Percentiles rank a stretch among this genome's conserved stretches.
Evolutionary conservation across 106 monocot species (phyloP).

Genomic region (Dioscorea dumetorum): DNA sequence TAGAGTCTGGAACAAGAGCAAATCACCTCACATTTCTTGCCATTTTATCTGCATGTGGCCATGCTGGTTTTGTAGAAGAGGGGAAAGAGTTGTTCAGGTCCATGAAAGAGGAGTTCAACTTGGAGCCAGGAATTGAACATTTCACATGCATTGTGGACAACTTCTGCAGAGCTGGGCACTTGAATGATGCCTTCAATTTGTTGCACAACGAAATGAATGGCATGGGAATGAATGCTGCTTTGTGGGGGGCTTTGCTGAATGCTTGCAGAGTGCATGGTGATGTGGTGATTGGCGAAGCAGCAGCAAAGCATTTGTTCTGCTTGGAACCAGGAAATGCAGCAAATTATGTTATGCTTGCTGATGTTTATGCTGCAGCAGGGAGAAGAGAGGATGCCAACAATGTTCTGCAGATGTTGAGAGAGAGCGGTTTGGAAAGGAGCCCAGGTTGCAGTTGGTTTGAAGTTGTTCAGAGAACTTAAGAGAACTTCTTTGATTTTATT

Average conservation of each 20-base stretch:
- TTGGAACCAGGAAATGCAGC: constrained; percentile 58
- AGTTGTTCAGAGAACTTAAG: not conserved
- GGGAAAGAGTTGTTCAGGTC: constrained; percentile 31
- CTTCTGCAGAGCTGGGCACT: constrained; percentile 41
- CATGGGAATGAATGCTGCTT: constrained; percentile 2
- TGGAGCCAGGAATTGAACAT: constrained; percentile 47
- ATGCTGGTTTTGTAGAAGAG: constrained; percentile 49
- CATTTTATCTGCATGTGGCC: constrained; percentile 54
- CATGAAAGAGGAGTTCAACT: constrained; percentile 44
- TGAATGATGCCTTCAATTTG: constrained; percentile 35
- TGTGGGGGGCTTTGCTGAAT: constrained; percentile 65
- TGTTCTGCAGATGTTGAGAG: constrained; percentile 21
- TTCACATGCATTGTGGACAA: constrained; percentile 50
- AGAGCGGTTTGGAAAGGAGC: constrained; percentile 18
- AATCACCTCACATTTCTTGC: constrained; percentile 67
- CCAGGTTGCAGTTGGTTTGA: constrained; percentile 44
- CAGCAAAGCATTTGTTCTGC: constrained; percentile 27
- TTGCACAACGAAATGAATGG: constrained; percentile 13
- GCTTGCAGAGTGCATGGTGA: constrained; percentile 47
- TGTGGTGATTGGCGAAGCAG: constrained; percentile 36
- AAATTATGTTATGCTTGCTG: constrained; percentile 57
- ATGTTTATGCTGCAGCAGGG: constrained; percentile 37
- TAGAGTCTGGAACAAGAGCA: constrained; percentile 23
- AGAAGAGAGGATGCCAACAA: constrained; percentile 31
- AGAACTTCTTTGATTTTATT: no score